Evolutionary conservation across 2,329 filamentous ascomycete genomes (phyloP).

Genomic region (Chrysoporthe austroafricana): DNA sequence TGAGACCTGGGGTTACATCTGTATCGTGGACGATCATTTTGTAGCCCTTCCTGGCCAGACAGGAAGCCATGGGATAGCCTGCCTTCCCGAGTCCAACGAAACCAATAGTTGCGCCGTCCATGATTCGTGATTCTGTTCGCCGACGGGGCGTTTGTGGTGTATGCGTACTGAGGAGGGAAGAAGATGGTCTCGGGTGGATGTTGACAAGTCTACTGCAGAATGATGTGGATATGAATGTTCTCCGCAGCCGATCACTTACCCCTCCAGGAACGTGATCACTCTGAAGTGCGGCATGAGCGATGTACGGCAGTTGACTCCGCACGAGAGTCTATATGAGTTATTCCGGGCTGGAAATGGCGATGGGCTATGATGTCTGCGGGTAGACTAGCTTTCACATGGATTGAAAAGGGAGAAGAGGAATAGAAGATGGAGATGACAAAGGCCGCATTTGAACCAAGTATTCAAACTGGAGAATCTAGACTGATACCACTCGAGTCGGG

Average conservation of each 20-base stretch:
- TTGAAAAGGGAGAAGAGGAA: too few relatives aligned
- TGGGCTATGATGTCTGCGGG: too few relatives aligned
- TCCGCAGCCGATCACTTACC: conserved; percentile 1
- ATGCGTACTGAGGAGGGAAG: not conserved
- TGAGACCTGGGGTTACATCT: not conserved
- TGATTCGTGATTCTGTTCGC: too few relatives aligned
- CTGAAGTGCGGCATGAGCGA: not conserved
- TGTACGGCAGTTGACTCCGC: conserved; percentile 3
- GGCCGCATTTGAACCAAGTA: too few relatives aligned
- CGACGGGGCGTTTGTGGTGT: not conserved
- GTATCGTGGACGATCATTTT: not conserved
- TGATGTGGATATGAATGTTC: not conserved
- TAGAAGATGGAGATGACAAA: too few relatives aligned
- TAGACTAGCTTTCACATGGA: too few relatives aligned
- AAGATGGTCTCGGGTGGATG: not conserved
- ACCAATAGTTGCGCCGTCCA: not conserved
- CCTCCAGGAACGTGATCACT: not conserved
- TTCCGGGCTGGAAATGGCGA: not conserved
- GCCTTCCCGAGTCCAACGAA: conserved; percentile 5
- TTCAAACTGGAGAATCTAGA: too few relatives aligned
- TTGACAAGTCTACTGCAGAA: too few relatives aligned
- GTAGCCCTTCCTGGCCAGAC: conserved; percentile 11
- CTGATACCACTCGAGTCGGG: too few relatives aligned
- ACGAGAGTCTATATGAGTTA: not conserved
- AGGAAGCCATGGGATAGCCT: conserved; percentile 11